Percentiles rank a stretch among this genome's conserved stretches.
Evolutionary conservation across 306 rosid genomes (phyloP).

Genomic region (Hippophae gyantsensis): DNA sequence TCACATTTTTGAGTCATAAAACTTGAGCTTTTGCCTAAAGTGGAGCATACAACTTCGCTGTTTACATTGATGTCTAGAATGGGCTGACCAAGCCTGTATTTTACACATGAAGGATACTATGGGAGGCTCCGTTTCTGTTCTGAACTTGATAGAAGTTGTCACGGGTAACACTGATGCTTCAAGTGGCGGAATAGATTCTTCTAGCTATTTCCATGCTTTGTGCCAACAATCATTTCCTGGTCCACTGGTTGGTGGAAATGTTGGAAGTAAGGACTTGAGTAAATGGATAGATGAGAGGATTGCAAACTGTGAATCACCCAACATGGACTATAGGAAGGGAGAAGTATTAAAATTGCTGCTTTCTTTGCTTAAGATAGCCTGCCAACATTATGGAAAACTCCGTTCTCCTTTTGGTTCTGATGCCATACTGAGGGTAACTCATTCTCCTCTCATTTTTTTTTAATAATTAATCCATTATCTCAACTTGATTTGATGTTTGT

Average conservation of each 20-base stretch:
- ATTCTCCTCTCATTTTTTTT: conserved; percentile 3
- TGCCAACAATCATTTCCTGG: conserved; percentile 88
- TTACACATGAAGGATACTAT: conserved; percentile 50
- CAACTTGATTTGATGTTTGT: not conserved
- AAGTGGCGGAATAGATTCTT: conserved; percentile 28
- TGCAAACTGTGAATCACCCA: conserved; percentile 43
- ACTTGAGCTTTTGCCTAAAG: not conserved
- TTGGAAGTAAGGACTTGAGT: conserved; percentile 77
- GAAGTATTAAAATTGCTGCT: conserved; percentile 73
- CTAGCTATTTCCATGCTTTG: conserved; percentile 60
- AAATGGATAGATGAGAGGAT: conserved; percentile 93
- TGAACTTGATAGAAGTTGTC: conserved; percentile 68
- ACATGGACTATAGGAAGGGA: conserved; percentile 58
- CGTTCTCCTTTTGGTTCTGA: conserved; percentile 88
- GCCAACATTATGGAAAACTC: conserved; percentile 86
- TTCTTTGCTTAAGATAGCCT: conserved; percentile 79
- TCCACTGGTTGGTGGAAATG: conserved; percentile 89
- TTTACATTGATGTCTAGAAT: conserved; percentile 14
- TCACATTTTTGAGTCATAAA: not conserved
- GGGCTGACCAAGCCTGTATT: conserved; percentile 26
- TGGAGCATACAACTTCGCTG: conserved; percentile 9
- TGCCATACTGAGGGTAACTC: conserved; percentile 45
- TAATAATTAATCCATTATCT: not conserved
- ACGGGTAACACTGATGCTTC: conserved; percentile 34
- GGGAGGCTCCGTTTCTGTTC: conserved; percentile 58